Conservation (phyloP, 163 green algal species). For the Smithsoniella earleae region DNA sequence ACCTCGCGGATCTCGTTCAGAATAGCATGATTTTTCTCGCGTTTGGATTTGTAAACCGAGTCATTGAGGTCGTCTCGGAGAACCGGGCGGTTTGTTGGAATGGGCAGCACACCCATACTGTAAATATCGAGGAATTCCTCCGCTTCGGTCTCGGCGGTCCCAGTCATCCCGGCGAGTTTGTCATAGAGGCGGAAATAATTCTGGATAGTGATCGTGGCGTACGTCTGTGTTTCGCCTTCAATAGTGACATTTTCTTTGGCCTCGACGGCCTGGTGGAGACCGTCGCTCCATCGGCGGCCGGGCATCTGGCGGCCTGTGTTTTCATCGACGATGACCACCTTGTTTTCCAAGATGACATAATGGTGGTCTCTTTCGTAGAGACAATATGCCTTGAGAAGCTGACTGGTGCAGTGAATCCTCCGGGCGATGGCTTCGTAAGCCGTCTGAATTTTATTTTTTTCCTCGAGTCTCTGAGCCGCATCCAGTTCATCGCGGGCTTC, state of each 20-base stretch:
- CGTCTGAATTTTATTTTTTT: too few relatives aligned
- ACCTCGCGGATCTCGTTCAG: background rate
- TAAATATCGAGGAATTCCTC: too few relatives aligned
- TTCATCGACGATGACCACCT: constrained; percentile 98
- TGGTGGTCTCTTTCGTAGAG: constrained; percentile 80
- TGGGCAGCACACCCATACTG: too few relatives aligned
- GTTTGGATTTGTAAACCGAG: background rate
- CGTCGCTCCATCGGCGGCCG: constrained; percentile 82
- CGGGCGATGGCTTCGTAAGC: too few relatives aligned
- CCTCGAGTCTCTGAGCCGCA: too few relatives aligned
- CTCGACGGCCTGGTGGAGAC: constrained; percentile 83
- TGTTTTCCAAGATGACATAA: constrained; percentile 86
- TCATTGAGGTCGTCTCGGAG: too few relatives aligned
- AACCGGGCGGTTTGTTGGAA: too few relatives aligned
- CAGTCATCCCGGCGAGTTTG: constrained; percentile 33
- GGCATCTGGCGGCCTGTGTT: constrained; percentile 93
- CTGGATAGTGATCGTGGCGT: constrained; percentile 31
- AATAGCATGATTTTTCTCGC: too few relatives aligned
- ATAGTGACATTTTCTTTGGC: constrained; percentile 32
- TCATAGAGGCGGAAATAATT: constrained; percentile 34
- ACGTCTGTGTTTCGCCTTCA: constrained; percentile 30
- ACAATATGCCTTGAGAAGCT: too few relatives aligned
- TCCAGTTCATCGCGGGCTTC: too few relatives aligned
- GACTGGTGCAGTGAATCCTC: too few relatives aligned
- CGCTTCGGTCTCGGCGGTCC: too few relatives aligned